Base-by-base conservation (phyloP, 2,329 filamentous ascomycete genomes). In the Fusarium caatingaense region DNA sequence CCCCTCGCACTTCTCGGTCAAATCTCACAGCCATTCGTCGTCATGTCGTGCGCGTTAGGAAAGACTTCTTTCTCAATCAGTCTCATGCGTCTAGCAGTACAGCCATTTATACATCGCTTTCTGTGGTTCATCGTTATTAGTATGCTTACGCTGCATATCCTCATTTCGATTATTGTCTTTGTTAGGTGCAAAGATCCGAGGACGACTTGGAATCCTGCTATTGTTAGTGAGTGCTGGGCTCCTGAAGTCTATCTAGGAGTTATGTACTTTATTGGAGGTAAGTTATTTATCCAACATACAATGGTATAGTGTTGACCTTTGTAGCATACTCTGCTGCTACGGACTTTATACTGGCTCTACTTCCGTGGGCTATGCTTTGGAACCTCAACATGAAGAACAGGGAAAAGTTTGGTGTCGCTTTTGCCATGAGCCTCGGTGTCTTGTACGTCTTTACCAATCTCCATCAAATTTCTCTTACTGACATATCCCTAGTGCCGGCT, bases 321-420 rank as follows among this genome's bases (percentile, higher is more conserved):
- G 0, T 13, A 70, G 68, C 67, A 8, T 70, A 70, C 25, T 70
- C 68, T 20, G 67, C 68, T 2, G 63, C 58, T 1, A 70, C 68
- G 1, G 68, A 70, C n/a, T 70, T 71, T 28, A 30, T 68, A n/a
- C 59, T 70, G 2, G 68, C 68, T 0, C 46, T 70, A 4, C 55
- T 70, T 2, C 68, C 68, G 0, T 70, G 68, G 68, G 55, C 68
- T 4, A 70, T 70, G 67, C 28, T 70, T 0, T 70, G 68, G 68
- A 70, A 71, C 7, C 34, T 70, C 12, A 70, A 70, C 18, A 70
- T 70, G 68, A 70, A 68, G 51, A 70, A 71, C 3, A 68, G 56
- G 41, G 68, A 70, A 51, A 70, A 71, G 47, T 64, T 70, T 13
- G 67, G 68, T 13, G 63, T 70, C 1, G 68, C 68, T 3, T 6